These are phyloP conservation scores for Dendrothele bispora DNA, from an alignment of 768 basidiomycete species.

Conservation along the genomic window DNA sequence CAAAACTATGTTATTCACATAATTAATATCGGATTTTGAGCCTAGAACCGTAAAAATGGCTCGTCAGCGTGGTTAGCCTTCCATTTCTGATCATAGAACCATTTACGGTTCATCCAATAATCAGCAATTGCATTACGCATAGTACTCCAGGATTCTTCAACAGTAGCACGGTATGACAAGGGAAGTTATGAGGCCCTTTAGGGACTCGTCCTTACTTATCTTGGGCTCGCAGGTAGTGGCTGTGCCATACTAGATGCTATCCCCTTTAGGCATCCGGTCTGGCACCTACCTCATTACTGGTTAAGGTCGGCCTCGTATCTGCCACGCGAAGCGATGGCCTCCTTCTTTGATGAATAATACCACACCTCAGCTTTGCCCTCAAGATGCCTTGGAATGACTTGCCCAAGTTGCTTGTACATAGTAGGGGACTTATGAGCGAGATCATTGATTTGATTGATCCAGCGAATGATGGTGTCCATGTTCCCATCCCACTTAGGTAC, in stretches of 20 bases:
- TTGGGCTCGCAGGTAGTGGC: too few species aligned
- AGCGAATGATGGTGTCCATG: slow-evolving; percentile 22
- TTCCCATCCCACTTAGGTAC: slow-evolving; percentile 35
- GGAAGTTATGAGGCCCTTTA: too few species aligned
- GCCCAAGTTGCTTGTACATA: slow-evolving; percentile 27
- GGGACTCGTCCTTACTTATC: too few species aligned
- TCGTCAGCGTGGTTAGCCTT: slow-evolving; percentile 25
- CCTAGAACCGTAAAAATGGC: too few species aligned
- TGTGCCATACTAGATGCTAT: too few species aligned
- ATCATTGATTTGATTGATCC: slow-evolving; percentile 28
- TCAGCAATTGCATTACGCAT: slow-evolving; percentile 21
- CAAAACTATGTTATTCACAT: too few species aligned
- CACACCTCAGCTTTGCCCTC: slow-evolving; percentile 26
- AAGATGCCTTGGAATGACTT: slow-evolving; percentile 26
- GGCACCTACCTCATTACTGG: too few species aligned
- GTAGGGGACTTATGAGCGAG: slow-evolving; percentile 16
- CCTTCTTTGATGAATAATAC: slow-evolving; percentile 33
- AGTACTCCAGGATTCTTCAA: slow-evolving; percentile 28
- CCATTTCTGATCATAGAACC: too few species aligned
- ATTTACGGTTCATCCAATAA: slow-evolving; percentile 33
- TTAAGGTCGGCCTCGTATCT: too few species aligned
- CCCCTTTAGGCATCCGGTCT: too few species aligned
- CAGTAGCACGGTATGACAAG: background rate
- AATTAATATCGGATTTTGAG: too few species aligned
- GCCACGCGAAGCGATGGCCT: too few species aligned